Conservation (phyloP, 257 asterid species). For the Solanum dulcamara region DNA sequence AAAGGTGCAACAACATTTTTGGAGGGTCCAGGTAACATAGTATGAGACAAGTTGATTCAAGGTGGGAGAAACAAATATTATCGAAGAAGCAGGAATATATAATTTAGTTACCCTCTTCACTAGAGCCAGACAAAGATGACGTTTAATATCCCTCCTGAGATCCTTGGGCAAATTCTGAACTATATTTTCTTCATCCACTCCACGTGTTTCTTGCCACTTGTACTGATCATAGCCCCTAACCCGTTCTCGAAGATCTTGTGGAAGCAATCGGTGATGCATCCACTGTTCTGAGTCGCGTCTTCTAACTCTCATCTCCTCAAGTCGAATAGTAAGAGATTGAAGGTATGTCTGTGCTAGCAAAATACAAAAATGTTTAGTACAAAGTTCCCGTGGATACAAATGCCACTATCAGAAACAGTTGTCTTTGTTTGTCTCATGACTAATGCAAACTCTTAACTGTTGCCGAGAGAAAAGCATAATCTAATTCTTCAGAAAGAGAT, state of each 20-base stretch:
- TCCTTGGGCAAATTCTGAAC: constrained; percentile 84
- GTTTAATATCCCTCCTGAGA: constrained; percentile 79
- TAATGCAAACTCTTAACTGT: not conserved
- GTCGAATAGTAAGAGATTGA: constrained; percentile 78
- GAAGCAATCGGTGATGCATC: constrained; percentile 97
- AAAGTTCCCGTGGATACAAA: not conserved
- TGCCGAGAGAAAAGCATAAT: not conserved
- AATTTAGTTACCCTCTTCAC: constrained; percentile 57
- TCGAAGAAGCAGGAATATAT: not conserved
- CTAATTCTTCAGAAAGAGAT: not conserved
- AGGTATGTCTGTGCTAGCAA: constrained; percentile 66
- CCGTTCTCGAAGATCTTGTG: constrained; percentile 71
- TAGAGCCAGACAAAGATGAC: constrained; percentile 84
- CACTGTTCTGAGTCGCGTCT: constrained; percentile 93
- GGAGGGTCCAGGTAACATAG: not conserved
- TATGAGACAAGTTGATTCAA: not conserved
- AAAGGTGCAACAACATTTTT: not conserved
- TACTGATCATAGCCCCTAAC: constrained; percentile 88
- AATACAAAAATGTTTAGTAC: not conserved
- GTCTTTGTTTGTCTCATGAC: not conserved
- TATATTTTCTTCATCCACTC: constrained; percentile 84
- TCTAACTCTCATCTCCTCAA: constrained; percentile 91
- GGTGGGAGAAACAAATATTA: not conserved
- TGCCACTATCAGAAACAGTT: not conserved
- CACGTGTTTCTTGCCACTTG: constrained; percentile 90